Percentiles rank a stretch among this genome's conserved stretches.
Evolutionary conservation across 495 filamentous ascomycete genomes (phyloP).

Genomic region (Xylaria flabelliformis): DNA sequence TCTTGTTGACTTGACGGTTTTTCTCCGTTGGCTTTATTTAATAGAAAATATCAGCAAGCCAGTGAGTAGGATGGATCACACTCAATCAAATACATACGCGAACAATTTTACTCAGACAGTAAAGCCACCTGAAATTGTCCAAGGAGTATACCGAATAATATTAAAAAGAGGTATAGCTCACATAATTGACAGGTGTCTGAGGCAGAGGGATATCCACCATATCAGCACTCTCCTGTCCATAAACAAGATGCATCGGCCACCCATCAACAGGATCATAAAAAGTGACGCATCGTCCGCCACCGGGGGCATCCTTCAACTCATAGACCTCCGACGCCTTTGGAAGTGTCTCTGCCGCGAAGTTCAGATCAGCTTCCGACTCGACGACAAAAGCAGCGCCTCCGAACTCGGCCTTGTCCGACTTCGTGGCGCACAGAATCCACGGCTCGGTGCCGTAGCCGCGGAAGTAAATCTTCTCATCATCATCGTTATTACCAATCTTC

Average conservation of each 20-base stretch:
- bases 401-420: slow-evolving; percentile 57
- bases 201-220: slow-evolving; percentile 36
- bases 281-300: slow-evolving; percentile 64
- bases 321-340: slow-evolving; percentile 57
- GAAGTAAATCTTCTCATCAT: slow-evolving; percentile 56
- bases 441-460: slow-evolving; percentile 67
- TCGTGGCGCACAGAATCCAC: slow-evolving; percentile 59
- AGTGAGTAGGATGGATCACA: background rate
- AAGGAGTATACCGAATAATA: too few species aligned
- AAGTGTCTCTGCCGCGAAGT: slow-evolving; percentile 50
- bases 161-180: slow-evolving; percentile 23
- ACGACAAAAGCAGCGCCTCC: slow-evolving; percentile 62
- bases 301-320: slow-evolving; percentile 59
- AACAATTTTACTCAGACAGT: too few species aligned
- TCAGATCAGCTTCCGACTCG: slow-evolving; percentile 62
- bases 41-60: background rate
- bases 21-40: slow-evolving; percentile 50
- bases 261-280: slow-evolving; percentile 65
- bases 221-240: slow-evolving; percentile 55
- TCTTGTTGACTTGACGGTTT: slow-evolving; percentile 53
- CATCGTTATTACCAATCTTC: slow-evolving; percentile 46
- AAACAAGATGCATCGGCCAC: slow-evolving; percentile 64
- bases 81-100: background rate
- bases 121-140: too few species aligned
- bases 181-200: slow-evolving; percentile 35